Conservation (phyloP, 2,329 filamentous ascomycete species). For the Akanthomyces lecanii region DNA sequence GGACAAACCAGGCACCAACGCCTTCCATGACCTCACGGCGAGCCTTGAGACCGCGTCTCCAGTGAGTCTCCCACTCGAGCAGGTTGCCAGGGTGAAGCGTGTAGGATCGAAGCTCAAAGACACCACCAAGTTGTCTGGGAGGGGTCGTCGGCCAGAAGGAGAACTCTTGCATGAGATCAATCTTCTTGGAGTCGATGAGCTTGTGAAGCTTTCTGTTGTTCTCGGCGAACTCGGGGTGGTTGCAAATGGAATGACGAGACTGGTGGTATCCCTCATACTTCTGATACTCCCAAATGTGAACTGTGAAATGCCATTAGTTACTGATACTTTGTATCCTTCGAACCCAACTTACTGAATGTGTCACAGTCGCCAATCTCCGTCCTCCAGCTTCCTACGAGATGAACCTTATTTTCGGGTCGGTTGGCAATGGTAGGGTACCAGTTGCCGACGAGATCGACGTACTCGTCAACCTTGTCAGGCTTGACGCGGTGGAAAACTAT, state of each 20-base stretch:
- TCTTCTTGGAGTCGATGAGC: slow-evolving; percentile 80
- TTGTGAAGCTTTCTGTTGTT: slow-evolving; percentile 82
- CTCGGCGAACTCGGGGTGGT: slow-evolving; percentile 75
- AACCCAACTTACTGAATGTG: slow-evolving; percentile 72
- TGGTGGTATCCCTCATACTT: slow-evolving; percentile 94
- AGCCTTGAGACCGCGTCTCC: slow-evolving; percentile 86
- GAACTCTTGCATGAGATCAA: slow-evolving; percentile 98
- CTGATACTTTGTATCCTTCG: neutral
- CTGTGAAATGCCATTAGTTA: slow-evolving; percentile 43
- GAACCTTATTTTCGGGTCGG: slow-evolving; percentile 83
- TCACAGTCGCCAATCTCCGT: slow-evolving; percentile 97
- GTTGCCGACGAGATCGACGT: slow-evolving; percentile 78
- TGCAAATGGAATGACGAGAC: slow-evolving; percentile 78
- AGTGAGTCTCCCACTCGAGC: slow-evolving; percentile 98
- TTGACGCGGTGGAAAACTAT: slow-evolving; percentile 96
- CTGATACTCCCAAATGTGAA: slow-evolving; percentile 99
- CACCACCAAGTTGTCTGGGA: slow-evolving; percentile 80
- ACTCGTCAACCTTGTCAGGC: slow-evolving; percentile 93
- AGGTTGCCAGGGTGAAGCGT: slow-evolving; percentile 93
- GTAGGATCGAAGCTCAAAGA: slow-evolving; percentile 96
- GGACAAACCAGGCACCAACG: slow-evolving; percentile 96
- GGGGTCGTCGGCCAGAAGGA: slow-evolving; percentile 98
- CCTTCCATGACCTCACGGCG: slow-evolving; percentile 97
- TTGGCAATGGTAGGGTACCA: slow-evolving; percentile 92
- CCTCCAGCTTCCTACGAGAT: slow-evolving; percentile 96